Conservation (phyloP, 495 filamentous ascomycete species). For the Penicillium daleae region DNA sequence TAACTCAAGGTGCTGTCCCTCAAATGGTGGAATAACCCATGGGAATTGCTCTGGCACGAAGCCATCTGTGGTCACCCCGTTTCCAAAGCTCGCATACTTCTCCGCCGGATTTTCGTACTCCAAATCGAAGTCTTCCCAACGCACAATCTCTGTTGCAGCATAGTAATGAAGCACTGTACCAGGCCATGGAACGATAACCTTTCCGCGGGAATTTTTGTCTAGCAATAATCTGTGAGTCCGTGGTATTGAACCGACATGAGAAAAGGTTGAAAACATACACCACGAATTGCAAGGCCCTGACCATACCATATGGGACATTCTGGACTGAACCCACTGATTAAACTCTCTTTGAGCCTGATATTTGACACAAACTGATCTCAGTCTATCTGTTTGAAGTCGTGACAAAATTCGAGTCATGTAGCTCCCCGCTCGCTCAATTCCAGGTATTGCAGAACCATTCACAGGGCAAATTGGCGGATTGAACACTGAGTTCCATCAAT, state of each 20-base stretch:
- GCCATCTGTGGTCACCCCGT: not conserved
- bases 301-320: conserved; percentile 1
- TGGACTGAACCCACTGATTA: not conserved
- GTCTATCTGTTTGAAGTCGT: not conserved
- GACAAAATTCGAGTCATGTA: not conserved
- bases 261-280: not conserved
- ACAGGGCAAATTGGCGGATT: not conserved
- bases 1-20: too few species aligned
- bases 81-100: conserved; percentile 1
- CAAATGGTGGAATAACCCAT: not conserved
- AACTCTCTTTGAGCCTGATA: not conserved
- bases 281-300: not conserved
- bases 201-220: not conserved
- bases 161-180: conserved; percentile 3
- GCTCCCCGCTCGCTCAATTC: not conserved
- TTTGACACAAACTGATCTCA: not conserved
- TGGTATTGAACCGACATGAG: not conserved
- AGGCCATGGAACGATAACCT: not conserved
- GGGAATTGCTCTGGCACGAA: not conserved
- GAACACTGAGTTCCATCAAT: not conserved
- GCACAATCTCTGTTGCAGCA: not conserved
- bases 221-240: not conserved
- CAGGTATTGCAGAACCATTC: not conserved
- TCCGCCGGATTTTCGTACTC: not conserved
- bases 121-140: not conserved